Percentiles rank a stretch among this genome's conserved stretches.
Conservation (phyloP, 2,329 filamentous ascomycete species). For the Alternaria sp. region DNA sequence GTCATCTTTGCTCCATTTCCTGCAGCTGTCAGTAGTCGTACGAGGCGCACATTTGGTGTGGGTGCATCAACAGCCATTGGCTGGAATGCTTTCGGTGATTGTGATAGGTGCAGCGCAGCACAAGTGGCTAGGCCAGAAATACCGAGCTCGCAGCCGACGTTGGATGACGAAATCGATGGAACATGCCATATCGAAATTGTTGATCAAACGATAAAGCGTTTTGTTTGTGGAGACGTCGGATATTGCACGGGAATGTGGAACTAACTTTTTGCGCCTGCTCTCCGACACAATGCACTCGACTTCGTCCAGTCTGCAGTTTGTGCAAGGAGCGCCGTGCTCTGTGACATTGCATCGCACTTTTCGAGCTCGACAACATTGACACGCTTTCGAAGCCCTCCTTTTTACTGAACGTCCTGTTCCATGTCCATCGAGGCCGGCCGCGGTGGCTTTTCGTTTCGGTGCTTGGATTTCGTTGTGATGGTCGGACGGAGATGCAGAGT, state of each 20-base stretch:
- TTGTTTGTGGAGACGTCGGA: constrained; percentile 28
- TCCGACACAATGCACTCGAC: constrained; percentile 73
- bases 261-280: constrained; percentile 85
- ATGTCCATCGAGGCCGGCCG: constrained; percentile 60
- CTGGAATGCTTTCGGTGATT: constrained; percentile 10
- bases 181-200: constrained; percentile 5
- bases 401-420: constrained; percentile 67
- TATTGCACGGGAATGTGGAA: constrained; percentile 38
- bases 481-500: constrained; percentile 45
- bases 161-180: constrained; percentile 31
- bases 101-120: constrained; percentile 25
- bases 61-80: constrained; percentile 7
- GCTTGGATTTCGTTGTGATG: constrained; percentile 37
- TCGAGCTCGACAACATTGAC: constrained; percentile 83
- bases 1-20: constrained; percentile 54
- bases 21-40: constrained; percentile 33
- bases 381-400: constrained; percentile 87
- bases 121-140: constrained; percentile 27
- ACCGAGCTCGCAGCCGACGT: constrained; percentile 19
- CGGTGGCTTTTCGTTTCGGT: constrained; percentile 65
- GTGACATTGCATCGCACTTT: constrained; percentile 96
- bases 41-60: constrained; percentile 3
- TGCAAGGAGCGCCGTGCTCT: constrained; percentile 82
- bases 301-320: constrained; percentile 83
- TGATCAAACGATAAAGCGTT: constrained; percentile 14